phyloP scores from a whole-genome alignment of 139 green algal genomes.

The Chlamydomonas schloesseri region DNA sequence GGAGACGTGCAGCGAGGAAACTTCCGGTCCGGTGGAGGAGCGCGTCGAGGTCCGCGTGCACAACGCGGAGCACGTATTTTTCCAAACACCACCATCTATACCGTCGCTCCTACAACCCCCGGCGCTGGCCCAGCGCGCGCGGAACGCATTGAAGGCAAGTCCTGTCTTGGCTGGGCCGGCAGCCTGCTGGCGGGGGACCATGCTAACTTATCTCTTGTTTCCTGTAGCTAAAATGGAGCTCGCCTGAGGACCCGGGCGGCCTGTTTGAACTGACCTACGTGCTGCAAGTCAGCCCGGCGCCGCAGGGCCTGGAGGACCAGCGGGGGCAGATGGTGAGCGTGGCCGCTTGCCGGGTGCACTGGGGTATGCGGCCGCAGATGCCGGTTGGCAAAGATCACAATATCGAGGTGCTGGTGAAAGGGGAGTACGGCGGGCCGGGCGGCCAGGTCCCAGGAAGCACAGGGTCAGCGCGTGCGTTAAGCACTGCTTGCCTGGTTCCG shows the following conservation, averaged over 20 bases:
- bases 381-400: no score
- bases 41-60: conserved; percentile 40
- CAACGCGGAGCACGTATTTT: conserved; percentile 51
- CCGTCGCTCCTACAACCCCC: conserved; percentile 61
- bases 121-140: conserved; percentile 50
- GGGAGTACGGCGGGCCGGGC: no score
- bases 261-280: conserved; percentile 63
- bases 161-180: background rate
- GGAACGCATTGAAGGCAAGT: conserved; percentile 71
- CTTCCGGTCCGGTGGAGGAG: conserved; percentile 9
- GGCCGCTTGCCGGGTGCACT: no score
- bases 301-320: conserved; percentile 40
- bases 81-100: conserved; percentile 60
- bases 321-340: conserved; percentile 17
- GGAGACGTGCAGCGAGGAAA: background rate
- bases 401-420: no score
- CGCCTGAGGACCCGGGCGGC: conserved; percentile 77
- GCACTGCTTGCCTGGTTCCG: no score
- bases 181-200: no score
- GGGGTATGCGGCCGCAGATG: no score
- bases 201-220: background rate
- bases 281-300: conserved; percentile 64
- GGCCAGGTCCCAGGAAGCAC: no score
- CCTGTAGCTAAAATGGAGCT: conserved; percentile 75
- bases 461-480: no score